These are phyloP conservation scores for Fusarium xylarioides DNA, from an alignment of 2,329 filamentous ascomycete species.

Conservation along the genomic window DNA sequence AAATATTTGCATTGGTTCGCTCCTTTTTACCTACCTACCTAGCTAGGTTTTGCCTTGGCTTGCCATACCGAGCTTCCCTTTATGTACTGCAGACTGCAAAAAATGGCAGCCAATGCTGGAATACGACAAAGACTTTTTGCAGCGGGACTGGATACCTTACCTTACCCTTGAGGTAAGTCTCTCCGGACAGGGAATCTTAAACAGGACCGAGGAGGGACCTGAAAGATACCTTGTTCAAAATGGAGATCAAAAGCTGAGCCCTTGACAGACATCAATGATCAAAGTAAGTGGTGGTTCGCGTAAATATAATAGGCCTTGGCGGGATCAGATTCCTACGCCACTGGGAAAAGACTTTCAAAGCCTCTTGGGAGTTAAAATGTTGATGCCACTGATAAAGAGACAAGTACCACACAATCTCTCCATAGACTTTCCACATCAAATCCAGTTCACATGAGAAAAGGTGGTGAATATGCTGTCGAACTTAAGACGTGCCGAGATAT, in stretches of 20 bases:
- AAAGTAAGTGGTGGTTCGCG: not conserved
- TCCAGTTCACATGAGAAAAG: not conserved
- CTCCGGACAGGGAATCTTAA: not conserved
- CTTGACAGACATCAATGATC: not conserved
- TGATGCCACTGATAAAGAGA: not conserved
- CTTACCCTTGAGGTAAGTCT: not conserved
- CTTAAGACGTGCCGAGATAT: not conserved
- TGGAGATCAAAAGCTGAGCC: not conserved
- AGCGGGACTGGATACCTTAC: not conserved
- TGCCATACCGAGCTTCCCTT: not conserved
- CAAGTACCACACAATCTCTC: no score
- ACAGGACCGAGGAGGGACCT: not conserved
- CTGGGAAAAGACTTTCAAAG: not conserved
- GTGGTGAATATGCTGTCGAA: not conserved
- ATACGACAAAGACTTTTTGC: not conserved
- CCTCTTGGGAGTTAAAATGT: not conserved
- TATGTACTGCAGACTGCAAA: not conserved
- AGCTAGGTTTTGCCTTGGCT: not conserved
- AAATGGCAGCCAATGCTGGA: not conserved
- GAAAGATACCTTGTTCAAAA: not conserved
- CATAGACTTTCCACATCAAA: not conserved
- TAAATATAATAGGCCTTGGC: not conserved
- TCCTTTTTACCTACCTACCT: not conserved
- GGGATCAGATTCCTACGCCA: not conserved
- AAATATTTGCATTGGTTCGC: not conserved